Base-by-base conservation (phyloP, 2,329 filamentous ascomycete genomes). In the Trichoderma koningiopsis region DNA sequence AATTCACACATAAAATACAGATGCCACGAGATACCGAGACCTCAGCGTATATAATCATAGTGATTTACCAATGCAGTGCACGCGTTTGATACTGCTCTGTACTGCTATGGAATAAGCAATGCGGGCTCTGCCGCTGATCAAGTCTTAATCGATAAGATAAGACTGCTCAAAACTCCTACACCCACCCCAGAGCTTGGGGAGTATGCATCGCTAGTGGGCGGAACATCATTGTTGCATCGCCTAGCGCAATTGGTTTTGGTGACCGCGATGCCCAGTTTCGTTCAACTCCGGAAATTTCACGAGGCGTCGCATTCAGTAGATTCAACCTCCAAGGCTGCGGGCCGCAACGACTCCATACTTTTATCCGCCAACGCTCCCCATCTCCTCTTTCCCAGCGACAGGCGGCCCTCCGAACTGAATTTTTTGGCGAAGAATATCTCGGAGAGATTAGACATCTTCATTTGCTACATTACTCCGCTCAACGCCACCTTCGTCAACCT, bases 161-260 rank as follows among this genome's bases (percentile, higher is more conserved):
- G 40, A 24, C 13, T 29, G 35, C 37, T 57, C 40, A 52, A 7
- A 11, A 4, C n/a, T 49, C n/a, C 31, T 69, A 67, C 29, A n/a
- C 22, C n/a, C 69, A 72, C 72, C 53, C 70, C 55, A 52, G 10
- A 19, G 1, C 22, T 19, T 8, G 14, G 11, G 31, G 66, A 7
- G 29, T 24, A 22, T 11, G 3, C 7, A 35, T 3, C 11, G 11
- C 70, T 76, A 76, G 74, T 62, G 74, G 64, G 55, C 78, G 80
- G 79, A 79, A 72, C n/a, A 81, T 75, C 58, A 58, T 79, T 82
- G 7, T 77, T 78, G 69, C 80, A 60, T 1, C 13, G 2, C 76
- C 79, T 83, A 83, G 81, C 81, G 80, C 71, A 69, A 72, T 75
- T 79, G 77, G 80, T 77, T 78, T 83, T 82, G 80, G 80, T 73